Conservation (phyloP, 2,329 filamentous ascomycete species). For the Colletotrichum euphorbiae region DNA sequence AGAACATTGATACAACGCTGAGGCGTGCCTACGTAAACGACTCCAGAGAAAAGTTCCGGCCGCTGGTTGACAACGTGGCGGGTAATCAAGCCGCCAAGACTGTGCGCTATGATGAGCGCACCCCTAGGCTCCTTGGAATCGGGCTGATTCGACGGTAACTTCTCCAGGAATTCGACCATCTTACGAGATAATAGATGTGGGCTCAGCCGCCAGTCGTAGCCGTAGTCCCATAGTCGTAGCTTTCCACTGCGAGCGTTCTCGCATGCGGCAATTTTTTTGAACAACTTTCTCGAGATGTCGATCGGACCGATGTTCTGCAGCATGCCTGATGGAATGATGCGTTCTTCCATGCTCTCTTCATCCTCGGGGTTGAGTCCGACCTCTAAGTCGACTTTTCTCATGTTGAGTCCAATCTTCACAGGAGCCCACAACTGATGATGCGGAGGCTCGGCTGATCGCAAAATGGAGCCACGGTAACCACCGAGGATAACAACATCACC, state of each 20-base stretch:
- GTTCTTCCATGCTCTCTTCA: slow-evolving; percentile 84
- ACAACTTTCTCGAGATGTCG: slow-evolving; percentile 85
- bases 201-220: slow-evolving; percentile 94
- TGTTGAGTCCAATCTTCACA: slow-evolving; percentile 90
- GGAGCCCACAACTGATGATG: slow-evolving; percentile 94
- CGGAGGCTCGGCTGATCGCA: slow-evolving; percentile 84
- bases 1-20: slow-evolving; percentile 92
- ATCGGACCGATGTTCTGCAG: slow-evolving; percentile 92
- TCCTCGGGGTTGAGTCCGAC: slow-evolving; percentile 85
- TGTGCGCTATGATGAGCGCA: slow-evolving; percentile 87
- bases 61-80: slow-evolving; percentile 87
- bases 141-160: slow-evolving; percentile 77
- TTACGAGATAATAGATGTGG: slow-evolving; percentile 79
- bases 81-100: slow-evolving; percentile 87
- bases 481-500: slow-evolving; percentile 91
- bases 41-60: slow-evolving; percentile 87
- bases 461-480: slow-evolving; percentile 89
- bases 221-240: slow-evolving; percentile 87
- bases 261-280: slow-evolving; percentile 80
- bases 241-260: slow-evolving; percentile 78
- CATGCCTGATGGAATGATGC: slow-evolving; percentile 88
- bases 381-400: slow-evolving; percentile 91
- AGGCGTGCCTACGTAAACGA: slow-evolving; percentile 87
- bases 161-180: slow-evolving; percentile 79
- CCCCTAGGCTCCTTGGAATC: slow-evolving; percentile 75